Percentiles rank a stretch among this genome's conserved stretches.
Evolutionary conservation across 345 rosid species (phyloP).

Genomic region (Linum tenue): DNA sequence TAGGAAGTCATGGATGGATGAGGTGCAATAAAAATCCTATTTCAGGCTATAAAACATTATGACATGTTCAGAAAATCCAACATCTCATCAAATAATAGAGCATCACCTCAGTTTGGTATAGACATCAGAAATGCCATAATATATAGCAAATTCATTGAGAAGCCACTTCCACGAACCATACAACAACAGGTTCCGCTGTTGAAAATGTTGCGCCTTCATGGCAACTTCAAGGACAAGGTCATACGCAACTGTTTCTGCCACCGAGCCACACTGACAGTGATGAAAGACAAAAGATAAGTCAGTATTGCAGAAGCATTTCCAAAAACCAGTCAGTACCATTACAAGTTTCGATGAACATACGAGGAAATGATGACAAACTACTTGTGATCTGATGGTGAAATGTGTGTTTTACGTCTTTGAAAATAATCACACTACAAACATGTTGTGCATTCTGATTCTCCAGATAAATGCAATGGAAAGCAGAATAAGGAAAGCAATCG

Average conservation of each 20-base stretch:
- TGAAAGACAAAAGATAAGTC: background rate
- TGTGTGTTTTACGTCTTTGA: background rate
- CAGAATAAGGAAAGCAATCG: too few species aligned
- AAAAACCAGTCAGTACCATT: background rate
- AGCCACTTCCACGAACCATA: constrained; percentile 98
- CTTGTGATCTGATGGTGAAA: background rate
- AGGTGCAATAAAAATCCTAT: background rate
- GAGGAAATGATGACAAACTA: constrained; percentile 4
- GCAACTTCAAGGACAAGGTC: constrained; percentile 85
- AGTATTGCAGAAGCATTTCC: background rate
- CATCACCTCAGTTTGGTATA: constrained; percentile 81
- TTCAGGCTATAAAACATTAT: too few species aligned
- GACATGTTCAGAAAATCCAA: background rate
- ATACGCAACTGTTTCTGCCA: constrained; percentile 97
- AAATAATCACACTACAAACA: background rate
- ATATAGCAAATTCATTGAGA: constrained; percentile 77
- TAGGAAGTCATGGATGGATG: background rate
- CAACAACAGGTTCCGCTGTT: constrained; percentile 72
- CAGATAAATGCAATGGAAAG: background rate
- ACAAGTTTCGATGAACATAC: background rate
- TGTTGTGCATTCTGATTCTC: background rate
- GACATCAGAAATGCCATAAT: constrained; percentile 85
- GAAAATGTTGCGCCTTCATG: constrained; percentile 80
- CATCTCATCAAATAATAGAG: background rate
- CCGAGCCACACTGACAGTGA: constrained; percentile 65